Evolutionary conservation across 441 rosid genomes (phyloP).

Genomic region (Populus hybrid): DNA sequence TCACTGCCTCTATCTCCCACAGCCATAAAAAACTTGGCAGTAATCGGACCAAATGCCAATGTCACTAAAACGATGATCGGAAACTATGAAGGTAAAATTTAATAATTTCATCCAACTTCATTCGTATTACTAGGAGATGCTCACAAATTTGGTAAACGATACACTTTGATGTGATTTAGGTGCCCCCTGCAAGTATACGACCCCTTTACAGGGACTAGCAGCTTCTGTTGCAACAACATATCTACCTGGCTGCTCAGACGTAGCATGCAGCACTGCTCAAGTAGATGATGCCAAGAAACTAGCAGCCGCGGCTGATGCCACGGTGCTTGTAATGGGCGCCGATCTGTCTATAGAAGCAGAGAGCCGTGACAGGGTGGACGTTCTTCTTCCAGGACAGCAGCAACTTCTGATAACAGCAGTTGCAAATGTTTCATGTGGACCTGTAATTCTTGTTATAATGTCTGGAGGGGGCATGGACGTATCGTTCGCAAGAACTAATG

Average conservation of each 20-base stretch:
- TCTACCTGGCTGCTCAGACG: conserved; percentile 54
- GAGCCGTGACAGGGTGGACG: conserved; percentile 46
- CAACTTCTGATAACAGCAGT: conserved; percentile 54
- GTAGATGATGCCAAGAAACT: conserved; percentile 46
- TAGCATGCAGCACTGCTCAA: conserved; percentile 51
- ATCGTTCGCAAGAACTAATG: conserved; percentile 53
- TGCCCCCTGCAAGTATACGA: conserved; percentile 68
- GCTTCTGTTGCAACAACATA: conserved; percentile 54
- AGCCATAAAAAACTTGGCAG: conserved; percentile 57
- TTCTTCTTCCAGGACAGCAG: conserved; percentile 76
- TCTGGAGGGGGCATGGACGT: conserved; percentile 86
- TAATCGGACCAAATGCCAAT: conserved; percentile 90
- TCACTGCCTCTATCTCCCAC: conserved; percentile 62
- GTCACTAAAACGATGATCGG: conserved; percentile 88
- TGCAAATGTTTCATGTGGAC: conserved; percentile 59
- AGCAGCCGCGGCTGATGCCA: conserved; percentile 63
- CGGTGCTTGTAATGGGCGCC: conserved; percentile 69
- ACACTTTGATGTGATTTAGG: conserved; percentile 31
- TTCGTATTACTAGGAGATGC: not conserved
- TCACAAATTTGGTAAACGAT: not conserved
- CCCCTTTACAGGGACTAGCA: conserved; percentile 66
- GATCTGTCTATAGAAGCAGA: conserved; percentile 71
- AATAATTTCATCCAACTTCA: not conserved
- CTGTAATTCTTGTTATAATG: conserved; percentile 82
- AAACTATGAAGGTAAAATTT: conserved; percentile 60